Evolutionary conservation across 257 asterid genomes (phyloP).

Genomic region (Salvia splendens): DNA sequence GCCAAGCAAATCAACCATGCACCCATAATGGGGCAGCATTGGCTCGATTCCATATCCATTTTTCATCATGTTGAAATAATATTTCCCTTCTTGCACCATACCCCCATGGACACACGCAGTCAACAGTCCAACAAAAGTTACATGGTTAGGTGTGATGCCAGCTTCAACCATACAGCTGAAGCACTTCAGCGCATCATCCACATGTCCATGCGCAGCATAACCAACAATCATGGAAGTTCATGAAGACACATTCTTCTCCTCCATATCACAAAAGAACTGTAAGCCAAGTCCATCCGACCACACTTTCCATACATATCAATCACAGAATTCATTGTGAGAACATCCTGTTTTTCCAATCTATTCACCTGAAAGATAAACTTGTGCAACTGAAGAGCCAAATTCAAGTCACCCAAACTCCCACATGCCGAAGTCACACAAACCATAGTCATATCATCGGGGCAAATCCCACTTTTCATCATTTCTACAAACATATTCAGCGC

Average conservation of each 20-base stretch:
- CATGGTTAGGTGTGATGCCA: slow-evolving; percentile 64
- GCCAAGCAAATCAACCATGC: slow-evolving; percentile 89
- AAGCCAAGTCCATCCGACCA: slow-evolving; percentile 84
- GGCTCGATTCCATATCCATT: slow-evolving; percentile 56
- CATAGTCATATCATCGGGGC: slow-evolving; percentile 82
- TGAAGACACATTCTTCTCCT: slow-evolving; percentile 70
- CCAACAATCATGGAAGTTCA: slow-evolving; percentile 95
- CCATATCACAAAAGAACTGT: slow-evolving; percentile 61
- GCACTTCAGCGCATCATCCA: slow-evolving; percentile 56
- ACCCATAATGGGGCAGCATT: slow-evolving; percentile 71
- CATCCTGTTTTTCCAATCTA: slow-evolving; percentile 43
- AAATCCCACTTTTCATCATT: slow-evolving; percentile 58
- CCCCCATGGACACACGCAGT: slow-evolving; percentile 98
- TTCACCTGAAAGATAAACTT: slow-evolving; percentile 64
- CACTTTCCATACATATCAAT: slow-evolving; percentile 90
- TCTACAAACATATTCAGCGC: slow-evolving; percentile 58
- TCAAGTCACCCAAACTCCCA: slow-evolving; percentile 70
- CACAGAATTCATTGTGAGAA: slow-evolving; percentile 76
- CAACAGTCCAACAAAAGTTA: slow-evolving; percentile 80
- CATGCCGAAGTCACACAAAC: slow-evolving; percentile 78
- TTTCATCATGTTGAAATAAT: slow-evolving; percentile 67
- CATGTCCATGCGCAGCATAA: slow-evolving; percentile 75
- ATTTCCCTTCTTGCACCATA: slow-evolving; percentile 67
- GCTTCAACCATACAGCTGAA: slow-evolving; percentile 59
- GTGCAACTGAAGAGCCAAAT: slow-evolving; percentile 74